phyloP scores from a whole-genome alignment of 345 rosid species.

The Bretschneidera sinensis region DNA sequence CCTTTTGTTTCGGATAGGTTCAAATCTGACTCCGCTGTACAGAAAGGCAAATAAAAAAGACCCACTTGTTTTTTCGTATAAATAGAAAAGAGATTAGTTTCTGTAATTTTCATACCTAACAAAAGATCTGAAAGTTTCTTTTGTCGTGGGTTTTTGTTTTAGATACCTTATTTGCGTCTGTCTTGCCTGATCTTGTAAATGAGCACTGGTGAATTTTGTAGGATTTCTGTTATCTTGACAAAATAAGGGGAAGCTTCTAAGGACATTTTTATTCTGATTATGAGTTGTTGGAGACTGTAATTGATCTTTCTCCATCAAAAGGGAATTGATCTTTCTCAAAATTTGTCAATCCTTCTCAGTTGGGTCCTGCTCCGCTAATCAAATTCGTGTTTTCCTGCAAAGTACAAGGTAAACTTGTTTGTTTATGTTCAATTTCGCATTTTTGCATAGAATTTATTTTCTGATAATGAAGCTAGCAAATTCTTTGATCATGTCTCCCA shows the following conservation, averaged over 20 bases:
- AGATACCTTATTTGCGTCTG: neutral
- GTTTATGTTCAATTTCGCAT: neutral
- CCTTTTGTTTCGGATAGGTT: too few species aligned
- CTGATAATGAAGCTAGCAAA: neutral
- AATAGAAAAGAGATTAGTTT: too few species aligned
- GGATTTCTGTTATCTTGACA: neutral
- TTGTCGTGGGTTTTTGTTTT: neutral
- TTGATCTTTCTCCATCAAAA: too few species aligned
- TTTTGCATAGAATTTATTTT: neutral
- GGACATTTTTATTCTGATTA: too few species aligned
- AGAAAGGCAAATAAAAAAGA: too few species aligned
- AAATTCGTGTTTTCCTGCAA: conserved; percentile 1
- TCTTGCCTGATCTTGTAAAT: neutral
- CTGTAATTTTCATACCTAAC: too few species aligned
- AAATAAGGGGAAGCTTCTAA: conserved; percentile 3
- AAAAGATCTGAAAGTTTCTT: neutral
- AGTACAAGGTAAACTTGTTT: conserved; percentile 7
- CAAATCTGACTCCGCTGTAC: too few species aligned
- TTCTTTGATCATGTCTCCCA: neutral
- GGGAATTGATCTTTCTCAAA: neutral
- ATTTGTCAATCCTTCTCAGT: too few species aligned
- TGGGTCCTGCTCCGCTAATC: neutral
- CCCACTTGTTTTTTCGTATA: too few species aligned
- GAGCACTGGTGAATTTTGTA: neutral
- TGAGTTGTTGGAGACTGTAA: too few species aligned